Base-by-base conservation (phyloP, 805 yeast species). In the Candida schatavii region DNA sequence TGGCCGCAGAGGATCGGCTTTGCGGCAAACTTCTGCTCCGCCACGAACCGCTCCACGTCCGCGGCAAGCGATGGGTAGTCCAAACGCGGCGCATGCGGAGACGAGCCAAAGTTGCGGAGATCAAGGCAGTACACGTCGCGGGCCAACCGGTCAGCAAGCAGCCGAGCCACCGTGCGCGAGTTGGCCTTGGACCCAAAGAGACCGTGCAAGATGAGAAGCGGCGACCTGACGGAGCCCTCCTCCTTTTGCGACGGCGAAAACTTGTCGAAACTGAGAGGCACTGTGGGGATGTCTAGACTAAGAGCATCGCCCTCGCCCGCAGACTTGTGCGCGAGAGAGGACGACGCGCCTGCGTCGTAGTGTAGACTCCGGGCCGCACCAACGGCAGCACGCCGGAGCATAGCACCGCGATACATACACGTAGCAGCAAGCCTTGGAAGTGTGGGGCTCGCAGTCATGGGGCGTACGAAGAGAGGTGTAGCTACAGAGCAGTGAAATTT, bases 61-160 rank as follows among this genome's bases (percentile, higher is more conserved):
- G 86, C 82, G 0, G 96, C 84, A 67, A 91, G 68, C 1, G 90
- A 69, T 1, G 85, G 83, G 60, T 90, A 90, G 55, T 85, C 90
- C 53, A 86, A 87, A 23, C 84, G 66, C 0, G 61, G 55, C n/a
- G 54, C 57, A 51, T 85, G 95, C 1, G 97, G 97, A 2, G 96
- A 86, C n/a, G 75, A 80, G 1, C 99, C 99, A 58, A 90, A 97
- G 62, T 93, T 90, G 46, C 99, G 70, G 44, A 90, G 69, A 58
- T 91, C 98, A 14, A 85, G 55, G 49, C 87, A 76, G 55, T 75
- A 83, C 3, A 85, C 80, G 46, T 82, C 81, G 35, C 88, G 63
- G 20, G 67, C 59, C 44, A 84, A 55, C 10, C 55, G 49, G 17
- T 60, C 61, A 13, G 78, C 74, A 26, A 84, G 59, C 40, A 70